Evolutionary conservation across 768 basidiomycete genomes (phyloP).

Genomic region (Rubroboletus pulcherrimus): DNA sequence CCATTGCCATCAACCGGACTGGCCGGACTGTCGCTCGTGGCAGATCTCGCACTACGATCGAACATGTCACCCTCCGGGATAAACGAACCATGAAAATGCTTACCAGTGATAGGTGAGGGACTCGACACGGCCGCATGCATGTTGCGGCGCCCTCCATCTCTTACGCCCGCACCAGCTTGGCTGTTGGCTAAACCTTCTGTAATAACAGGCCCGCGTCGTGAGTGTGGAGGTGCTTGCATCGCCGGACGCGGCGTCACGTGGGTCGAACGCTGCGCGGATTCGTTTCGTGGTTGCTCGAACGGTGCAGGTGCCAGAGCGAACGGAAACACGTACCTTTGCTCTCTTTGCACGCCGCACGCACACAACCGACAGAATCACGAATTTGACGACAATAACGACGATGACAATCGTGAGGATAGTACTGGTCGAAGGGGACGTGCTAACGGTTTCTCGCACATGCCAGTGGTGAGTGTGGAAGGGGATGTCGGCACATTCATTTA

Average conservation of each 20-base stretch:
- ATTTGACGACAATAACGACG: accelerated
- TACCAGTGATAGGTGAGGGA: neutral
- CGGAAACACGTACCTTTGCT: neutral
- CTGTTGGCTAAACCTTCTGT: neutral
- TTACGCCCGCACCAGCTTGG: too few species aligned
- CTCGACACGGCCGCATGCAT: too few species aligned
- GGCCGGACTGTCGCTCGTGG: neutral
- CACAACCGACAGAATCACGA: accelerated
- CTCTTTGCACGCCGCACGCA: accelerated
- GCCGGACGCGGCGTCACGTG: neutral
- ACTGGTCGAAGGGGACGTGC: neutral
- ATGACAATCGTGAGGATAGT: neutral
- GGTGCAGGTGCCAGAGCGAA: neutral
- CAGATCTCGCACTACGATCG: neutral
- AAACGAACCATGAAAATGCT: neutral
- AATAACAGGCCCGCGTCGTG: neutral
- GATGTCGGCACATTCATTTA: neutral
- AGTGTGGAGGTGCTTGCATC: neutral
- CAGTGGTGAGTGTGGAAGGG: neutral
- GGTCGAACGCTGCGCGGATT: neutral
- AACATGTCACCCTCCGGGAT: neutral
- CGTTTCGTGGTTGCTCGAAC: neutral
- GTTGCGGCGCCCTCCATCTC: neutral
- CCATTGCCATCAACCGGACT: too few species aligned
- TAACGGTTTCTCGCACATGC: neutral